A percentile compares a stretch with the other conserved stretches of the same genome.
Evolutionary conservation across 352 stramenopile genomes (phyloP).

Genomic region (Phytophthora meadii): DNA sequence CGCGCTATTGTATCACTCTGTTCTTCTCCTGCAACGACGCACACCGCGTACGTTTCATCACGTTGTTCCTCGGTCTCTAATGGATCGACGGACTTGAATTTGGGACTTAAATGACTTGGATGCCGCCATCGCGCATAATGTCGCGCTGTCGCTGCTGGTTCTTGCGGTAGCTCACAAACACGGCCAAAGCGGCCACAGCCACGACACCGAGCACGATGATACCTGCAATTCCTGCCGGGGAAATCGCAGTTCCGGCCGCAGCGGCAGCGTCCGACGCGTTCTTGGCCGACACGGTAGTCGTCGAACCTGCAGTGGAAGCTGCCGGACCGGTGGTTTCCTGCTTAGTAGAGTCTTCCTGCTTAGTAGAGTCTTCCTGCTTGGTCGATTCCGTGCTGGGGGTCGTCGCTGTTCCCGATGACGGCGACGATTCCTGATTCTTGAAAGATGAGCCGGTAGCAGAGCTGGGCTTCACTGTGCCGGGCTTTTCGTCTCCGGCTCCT

Average conservation of each 20-base stretch:
- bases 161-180: slow-evolving; percentile 79
- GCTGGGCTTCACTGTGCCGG: slow-evolving; percentile 44
- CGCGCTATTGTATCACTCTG: slow-evolving; percentile 17
- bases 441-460: slow-evolving; percentile 41
- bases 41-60: slow-evolving; percentile 19
- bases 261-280: slow-evolving; percentile 42
- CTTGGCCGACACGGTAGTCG: slow-evolving; percentile 45
- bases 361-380: slow-evolving; percentile 12
- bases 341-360: slow-evolving; percentile 22
- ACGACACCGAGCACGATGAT: slow-evolving; percentile 68
- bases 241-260: slow-evolving; percentile 27
- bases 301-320: slow-evolving; percentile 8
- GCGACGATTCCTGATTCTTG: slow-evolving; percentile 32
- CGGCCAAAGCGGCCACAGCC: slow-evolving; percentile 54
- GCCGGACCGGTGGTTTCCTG: slow-evolving; percentile 9
- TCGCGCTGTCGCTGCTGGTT: slow-evolving; percentile 78
- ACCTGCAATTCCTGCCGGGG: slow-evolving; percentile 57
- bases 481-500: slow-evolving; percentile 10
- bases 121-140: slow-evolving; percentile 68
- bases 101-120: slow-evolving; percentile 43
- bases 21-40: slow-evolving; percentile 10
- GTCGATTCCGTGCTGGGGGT: slow-evolving; percentile 12
- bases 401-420: slow-evolving; percentile 19
- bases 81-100: slow-evolving; percentile 30
- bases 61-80: slow-evolving; percentile 18